Conservation (phyloP, 805 yeast genomes). For the Wickerhamiella shivajii region DNA sequence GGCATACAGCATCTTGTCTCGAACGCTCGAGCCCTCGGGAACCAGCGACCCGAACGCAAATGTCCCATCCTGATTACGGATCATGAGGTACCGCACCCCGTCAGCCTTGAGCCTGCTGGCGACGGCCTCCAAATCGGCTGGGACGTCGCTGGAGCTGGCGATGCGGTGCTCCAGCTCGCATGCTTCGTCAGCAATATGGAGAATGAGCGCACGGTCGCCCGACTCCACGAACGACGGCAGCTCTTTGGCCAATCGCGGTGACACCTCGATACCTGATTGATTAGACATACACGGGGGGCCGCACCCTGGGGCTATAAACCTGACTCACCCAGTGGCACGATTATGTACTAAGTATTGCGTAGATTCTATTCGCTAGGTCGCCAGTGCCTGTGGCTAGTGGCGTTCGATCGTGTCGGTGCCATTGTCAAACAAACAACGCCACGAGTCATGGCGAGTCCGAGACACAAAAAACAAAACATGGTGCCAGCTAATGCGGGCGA, state of each 20-base stretch:
- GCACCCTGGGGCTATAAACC: no score
- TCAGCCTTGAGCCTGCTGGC: slow-evolving; percentile 23
- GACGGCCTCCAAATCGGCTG: slow-evolving; percentile 27
- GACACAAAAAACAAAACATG: no score
- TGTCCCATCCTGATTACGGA: slow-evolving; percentile 23
- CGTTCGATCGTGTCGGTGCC: no score
- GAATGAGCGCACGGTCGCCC: slow-evolving; percentile 26
- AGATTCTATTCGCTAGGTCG: no score
- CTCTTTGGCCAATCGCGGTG: slow-evolving; percentile 30
- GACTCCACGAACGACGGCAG: slow-evolving; percentile 31
- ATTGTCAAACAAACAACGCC: no score
- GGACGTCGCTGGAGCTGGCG: slow-evolving; percentile 21
- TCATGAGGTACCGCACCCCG: slow-evolving; percentile 38
- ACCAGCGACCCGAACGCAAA: slow-evolving; percentile 63
- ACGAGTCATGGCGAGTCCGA: no score
- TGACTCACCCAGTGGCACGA: no score
- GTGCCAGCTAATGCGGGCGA: no score
- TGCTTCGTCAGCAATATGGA: slow-evolving; percentile 25
- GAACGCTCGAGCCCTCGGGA: slow-evolving; percentile 72
- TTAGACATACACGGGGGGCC: no score
- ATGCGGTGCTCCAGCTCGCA: slow-evolving; percentile 26
- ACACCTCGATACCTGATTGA: slow-evolving; percentile 47
- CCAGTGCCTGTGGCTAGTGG: no score
- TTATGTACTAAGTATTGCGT: no score
- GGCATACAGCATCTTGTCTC: slow-evolving; percentile 86